Evolutionary conservation across 768 basidiomycete species (phyloP), one percentile per base, ranked within the genome.

Genomic region (Suillus tomentosus): DNA sequence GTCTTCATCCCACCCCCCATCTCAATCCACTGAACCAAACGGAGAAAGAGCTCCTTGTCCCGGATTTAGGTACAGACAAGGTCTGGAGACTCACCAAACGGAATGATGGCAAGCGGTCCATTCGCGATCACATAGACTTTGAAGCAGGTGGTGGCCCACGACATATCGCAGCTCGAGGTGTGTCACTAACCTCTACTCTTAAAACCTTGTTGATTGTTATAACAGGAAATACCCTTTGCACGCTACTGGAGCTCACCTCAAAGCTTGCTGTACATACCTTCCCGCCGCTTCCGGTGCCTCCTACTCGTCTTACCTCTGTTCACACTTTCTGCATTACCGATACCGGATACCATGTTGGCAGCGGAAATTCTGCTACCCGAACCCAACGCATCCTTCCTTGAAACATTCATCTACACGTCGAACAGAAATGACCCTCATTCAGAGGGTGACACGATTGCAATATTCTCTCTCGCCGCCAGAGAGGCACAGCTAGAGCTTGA

Each of bases 391-490:
- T 70, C 80, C 5, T 88, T 81, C 76, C 79, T 86, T 0, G 78
- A 76, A 0, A 80, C 84, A 2, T 88, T 88, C 73, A 76, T 93
- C 17, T 94, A 92, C 70, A 76, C 85, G 14, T 89, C 91, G 3
- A 94, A 93, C 74, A 82, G 92, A 31, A 88, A 92, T 68, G 87
- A 91, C 69, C 31, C 5, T 5, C 82, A 85, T 22, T 79, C 85
- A 0, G 85, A 82, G 54, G 91, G 92, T 27, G 92, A 94, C 72
- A 84, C 84, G 36, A 85, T 94, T 65, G 82, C 90, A 6, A 83
- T 93, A 40, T 92, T 89, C 76, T 79, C 84, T 7, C 79, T 87
- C 48, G 78, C 79, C 11, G 78, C 80, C 7, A 71, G 74, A 5
- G 74, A 79, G 19, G 79, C 79, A 37, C 70, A 73, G 31, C 79